phyloP scores from a whole-genome alignment of 225 moss, liverwort and hornwort genomes.

The Neckera pumila region DNA sequence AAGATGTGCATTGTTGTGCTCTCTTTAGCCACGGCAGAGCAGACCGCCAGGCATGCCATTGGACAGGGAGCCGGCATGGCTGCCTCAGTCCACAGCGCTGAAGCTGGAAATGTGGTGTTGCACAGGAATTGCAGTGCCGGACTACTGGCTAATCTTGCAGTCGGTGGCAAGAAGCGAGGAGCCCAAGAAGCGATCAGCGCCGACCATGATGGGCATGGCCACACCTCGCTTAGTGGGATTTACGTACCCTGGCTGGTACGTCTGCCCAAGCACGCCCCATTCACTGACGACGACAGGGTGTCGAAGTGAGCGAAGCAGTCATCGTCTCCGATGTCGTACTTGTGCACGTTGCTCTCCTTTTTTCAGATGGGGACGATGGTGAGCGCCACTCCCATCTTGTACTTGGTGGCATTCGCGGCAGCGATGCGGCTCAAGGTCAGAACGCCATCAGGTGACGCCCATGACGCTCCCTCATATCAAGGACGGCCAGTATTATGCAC shows the following conservation, averaged over 20 bases:
- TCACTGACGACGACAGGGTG: conserved; percentile 26
- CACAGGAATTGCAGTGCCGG: not conserved
- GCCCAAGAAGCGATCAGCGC: conserved; percentile 29
- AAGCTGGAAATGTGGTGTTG: not conserved
- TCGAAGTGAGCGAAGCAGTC: conserved; percentile 37
- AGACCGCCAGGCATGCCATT: not conserved
- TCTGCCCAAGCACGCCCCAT: conserved; percentile 36
- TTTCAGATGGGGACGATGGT: conserved; percentile 30
- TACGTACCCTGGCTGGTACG: conserved; percentile 28
- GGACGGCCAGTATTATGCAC: not conserved
- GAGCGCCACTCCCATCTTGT: conserved; percentile 14
- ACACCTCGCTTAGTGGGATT: conserved; percentile 28
- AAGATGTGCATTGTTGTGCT: not conserved
- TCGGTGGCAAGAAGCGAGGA: conserved; percentile 28
- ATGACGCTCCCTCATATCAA: not conserved
- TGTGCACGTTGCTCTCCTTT: conserved; percentile 25
- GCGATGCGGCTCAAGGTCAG: not conserved
- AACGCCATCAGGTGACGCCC: not conserved
- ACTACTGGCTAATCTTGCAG: conserved; percentile 26
- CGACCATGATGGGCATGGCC: conserved; percentile 42
- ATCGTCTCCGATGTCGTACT: conserved; percentile 18
- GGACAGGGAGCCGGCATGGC: not conserved
- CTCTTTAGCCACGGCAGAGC: not conserved
- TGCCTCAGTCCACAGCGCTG: not conserved
- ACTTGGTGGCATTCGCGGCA: not conserved